Evolutionary conservation across 768 basidiomycete species (phyloP).

Genomic region (Termitomyces sp.): DNA sequence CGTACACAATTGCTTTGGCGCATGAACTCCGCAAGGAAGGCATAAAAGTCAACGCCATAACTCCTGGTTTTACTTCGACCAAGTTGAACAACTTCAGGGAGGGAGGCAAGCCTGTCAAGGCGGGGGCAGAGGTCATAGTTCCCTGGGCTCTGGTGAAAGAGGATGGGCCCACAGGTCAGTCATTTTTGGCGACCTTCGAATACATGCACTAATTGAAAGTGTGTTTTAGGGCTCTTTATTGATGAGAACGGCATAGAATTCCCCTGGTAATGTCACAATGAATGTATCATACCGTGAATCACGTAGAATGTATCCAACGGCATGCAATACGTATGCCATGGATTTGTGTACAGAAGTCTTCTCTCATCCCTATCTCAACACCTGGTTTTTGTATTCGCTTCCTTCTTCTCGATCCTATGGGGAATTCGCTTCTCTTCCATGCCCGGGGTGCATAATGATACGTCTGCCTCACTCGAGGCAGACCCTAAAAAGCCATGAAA

Average conservation of each 20-base stretch:
- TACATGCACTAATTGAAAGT: neutral
- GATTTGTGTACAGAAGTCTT: neutral
- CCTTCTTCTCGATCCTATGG: too few relatives aligned
- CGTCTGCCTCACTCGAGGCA: too few relatives aligned
- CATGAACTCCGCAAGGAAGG: conserved; percentile 47
- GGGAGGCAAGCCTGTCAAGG: conserved; percentile 30
- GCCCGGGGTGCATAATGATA: too few relatives aligned
- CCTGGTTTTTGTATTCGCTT: neutral
- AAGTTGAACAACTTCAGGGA: conserved; percentile 32
- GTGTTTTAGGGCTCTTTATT: conserved; percentile 24
- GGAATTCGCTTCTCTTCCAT: neutral
- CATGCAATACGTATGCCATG: neutral
- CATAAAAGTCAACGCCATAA: conserved; percentile 58
- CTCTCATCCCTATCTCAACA: neutral
- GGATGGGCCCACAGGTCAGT: conserved; percentile 32
- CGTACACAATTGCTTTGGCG: conserved; percentile 56
- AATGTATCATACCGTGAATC: neutral
- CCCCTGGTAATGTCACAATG: conserved; percentile 2
- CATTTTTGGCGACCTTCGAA: neutral
- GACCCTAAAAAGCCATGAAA: too few relatives aligned
- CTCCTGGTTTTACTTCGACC: conserved; percentile 51
- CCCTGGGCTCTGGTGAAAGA: conserved; percentile 35
- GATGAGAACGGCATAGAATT: conserved; percentile 25
- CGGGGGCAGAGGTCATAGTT: conserved; percentile 28
- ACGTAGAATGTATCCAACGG: neutral